Percentiles rank a stretch among this genome's conserved stretches.
These are phyloP conservation scores for Pyrenophora graminea DNA, from an alignment of 2,329 filamentous ascomycete genomes.

Conservation along the genomic window DNA sequence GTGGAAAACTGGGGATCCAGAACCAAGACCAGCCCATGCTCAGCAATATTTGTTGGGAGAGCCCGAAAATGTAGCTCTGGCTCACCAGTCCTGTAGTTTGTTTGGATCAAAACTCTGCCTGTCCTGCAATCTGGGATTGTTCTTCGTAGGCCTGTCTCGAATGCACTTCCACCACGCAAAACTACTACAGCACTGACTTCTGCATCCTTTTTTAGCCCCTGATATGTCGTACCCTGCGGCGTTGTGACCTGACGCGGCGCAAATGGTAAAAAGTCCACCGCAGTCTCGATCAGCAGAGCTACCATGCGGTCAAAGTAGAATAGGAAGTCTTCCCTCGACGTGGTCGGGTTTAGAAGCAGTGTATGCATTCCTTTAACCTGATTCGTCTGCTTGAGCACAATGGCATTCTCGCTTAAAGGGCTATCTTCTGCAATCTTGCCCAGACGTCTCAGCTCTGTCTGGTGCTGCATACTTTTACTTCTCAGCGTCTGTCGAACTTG, in stretches of 20 bases:
- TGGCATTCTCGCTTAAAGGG: slow-evolving; percentile 74
- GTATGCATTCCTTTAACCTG: slow-evolving; percentile 90
- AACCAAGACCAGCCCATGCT: slow-evolving; percentile 80
- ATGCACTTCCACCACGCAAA: slow-evolving; percentile 82
- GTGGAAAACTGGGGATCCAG: slow-evolving; percentile 94
- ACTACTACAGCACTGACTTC: slow-evolving; percentile 75
- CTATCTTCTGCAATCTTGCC: slow-evolving; percentile 72
- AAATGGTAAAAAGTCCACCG: slow-evolving; percentile 64
- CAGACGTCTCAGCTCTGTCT: slow-evolving; percentile 75
- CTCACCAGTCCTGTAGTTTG: slow-evolving; percentile 70
- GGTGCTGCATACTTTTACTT: slow-evolving; percentile 83
- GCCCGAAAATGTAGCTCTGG: slow-evolving; percentile 91
- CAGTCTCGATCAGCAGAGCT: slow-evolving; percentile 78
- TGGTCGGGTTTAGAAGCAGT: slow-evolving; percentile 80
- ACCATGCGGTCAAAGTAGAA: slow-evolving; percentile 95
- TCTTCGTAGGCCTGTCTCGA: slow-evolving; percentile 85
- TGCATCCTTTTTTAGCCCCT: slow-evolving; percentile 71
- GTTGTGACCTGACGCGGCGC: slow-evolving; percentile 67
- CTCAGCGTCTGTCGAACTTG: slow-evolving; percentile 87
- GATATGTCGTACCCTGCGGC: slow-evolving; percentile 70
- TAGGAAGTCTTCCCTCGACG: slow-evolving; percentile 85
- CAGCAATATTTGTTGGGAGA: slow-evolving; percentile 70
- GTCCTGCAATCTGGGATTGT: slow-evolving; percentile 92
- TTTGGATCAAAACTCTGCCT: slow-evolving; percentile 88
- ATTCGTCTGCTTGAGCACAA: slow-evolving; percentile 73